Evolutionary conservation across 805 yeast genomes (phyloP).

Genomic region (Starmerella floris): DNA sequence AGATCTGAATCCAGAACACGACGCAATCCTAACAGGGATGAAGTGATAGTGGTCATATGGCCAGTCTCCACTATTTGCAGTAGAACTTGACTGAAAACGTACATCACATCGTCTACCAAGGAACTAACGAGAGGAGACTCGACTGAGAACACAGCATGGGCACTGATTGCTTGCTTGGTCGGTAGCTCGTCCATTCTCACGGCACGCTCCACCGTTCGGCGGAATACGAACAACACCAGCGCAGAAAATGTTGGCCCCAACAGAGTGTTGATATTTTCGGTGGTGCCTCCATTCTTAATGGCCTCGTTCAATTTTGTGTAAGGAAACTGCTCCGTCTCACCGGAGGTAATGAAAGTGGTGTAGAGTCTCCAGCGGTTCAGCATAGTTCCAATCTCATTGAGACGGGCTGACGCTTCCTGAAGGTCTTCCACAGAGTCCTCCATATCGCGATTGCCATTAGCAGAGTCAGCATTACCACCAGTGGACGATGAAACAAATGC

Average conservation of each 20-base stretch:
- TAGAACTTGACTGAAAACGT: slow-evolving; percentile 56
- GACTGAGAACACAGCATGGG: slow-evolving; percentile 30
- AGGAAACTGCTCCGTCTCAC: not conserved
- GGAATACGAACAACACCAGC: slow-evolving; percentile 51
- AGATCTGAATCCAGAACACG: slow-evolving; percentile 53
- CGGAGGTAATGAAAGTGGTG: slow-evolving; percentile 42
- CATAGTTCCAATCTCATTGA: slow-evolving; percentile 61
- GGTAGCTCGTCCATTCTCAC: slow-evolving; percentile 70
- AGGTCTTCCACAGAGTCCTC: slow-evolving; percentile 34
- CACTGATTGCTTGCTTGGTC: slow-evolving; percentile 2
- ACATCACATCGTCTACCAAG: slow-evolving; percentile 69
- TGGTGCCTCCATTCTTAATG: slow-evolving; percentile 41
- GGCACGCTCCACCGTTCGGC: slow-evolving; percentile 71
- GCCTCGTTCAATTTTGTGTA: slow-evolving; percentile 25
- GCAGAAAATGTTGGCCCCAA: slow-evolving; percentile 51
- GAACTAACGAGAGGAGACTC: slow-evolving; percentile 56
- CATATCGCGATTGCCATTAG: not conserved
- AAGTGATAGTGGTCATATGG: slow-evolving; percentile 41
- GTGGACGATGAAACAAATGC: slow-evolving; percentile 7
- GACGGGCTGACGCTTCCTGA: slow-evolving; percentile 51
- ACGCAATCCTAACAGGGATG: slow-evolving; percentile 42
- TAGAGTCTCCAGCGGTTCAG: slow-evolving; percentile 61
- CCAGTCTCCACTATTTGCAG: slow-evolving; percentile 61
- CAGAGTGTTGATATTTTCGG: slow-evolving; percentile 40
- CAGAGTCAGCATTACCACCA: not conserved